phyloP scores from a whole-genome alignment of 2,329 filamentous ascomycete species.

The Ceratocystis cubensis region DNA sequence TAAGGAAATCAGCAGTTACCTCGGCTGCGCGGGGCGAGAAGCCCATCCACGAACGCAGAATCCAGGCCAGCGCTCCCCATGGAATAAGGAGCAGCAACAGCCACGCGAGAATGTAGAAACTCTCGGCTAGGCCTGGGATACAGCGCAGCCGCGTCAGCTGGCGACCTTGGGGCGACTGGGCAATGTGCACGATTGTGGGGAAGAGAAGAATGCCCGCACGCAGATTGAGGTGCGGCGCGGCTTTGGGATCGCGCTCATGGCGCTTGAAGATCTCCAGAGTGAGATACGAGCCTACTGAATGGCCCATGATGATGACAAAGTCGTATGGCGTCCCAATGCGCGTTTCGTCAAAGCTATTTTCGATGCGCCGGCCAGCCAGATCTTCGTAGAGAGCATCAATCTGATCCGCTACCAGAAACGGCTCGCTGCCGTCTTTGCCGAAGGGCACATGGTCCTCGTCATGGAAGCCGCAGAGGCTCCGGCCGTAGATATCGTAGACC shows the following conservation, averaged over 20 bases:
- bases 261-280: conserved; percentile 53
- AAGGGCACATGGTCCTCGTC: conserved; percentile 41
- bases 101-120: conserved; percentile 33
- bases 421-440: conserved; percentile 29
- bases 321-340: conserved; percentile 35
- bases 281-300: conserved; percentile 64
- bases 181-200: conserved; percentile 62
- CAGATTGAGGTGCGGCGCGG: conserved; percentile 32
- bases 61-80: conserved; percentile 30
- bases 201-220: conserved; percentile 53
- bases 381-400: conserved; percentile 35
- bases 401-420: conserved; percentile 42
- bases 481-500: conserved; percentile 44
- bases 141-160: conserved; percentile 32
- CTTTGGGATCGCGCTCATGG: conserved; percentile 32
- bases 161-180: conserved; percentile 46
- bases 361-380: conserved; percentile 28
- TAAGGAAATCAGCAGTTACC: conserved; percentile 42
- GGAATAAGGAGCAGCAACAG: conserved; percentile 35
- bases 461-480: conserved; percentile 46
- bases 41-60: conserved; percentile 34
- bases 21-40: conserved; percentile 39
- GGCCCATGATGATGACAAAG: conserved; percentile 54
- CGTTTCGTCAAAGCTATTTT: conserved; percentile 23
- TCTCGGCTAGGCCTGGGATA: conserved; percentile 31